Percentiles rank a stretch among this genome's conserved stretches.
phyloP scores from a whole-genome alignment of 177 flowering plant genomes.

The Vitis hybrid region DNA sequence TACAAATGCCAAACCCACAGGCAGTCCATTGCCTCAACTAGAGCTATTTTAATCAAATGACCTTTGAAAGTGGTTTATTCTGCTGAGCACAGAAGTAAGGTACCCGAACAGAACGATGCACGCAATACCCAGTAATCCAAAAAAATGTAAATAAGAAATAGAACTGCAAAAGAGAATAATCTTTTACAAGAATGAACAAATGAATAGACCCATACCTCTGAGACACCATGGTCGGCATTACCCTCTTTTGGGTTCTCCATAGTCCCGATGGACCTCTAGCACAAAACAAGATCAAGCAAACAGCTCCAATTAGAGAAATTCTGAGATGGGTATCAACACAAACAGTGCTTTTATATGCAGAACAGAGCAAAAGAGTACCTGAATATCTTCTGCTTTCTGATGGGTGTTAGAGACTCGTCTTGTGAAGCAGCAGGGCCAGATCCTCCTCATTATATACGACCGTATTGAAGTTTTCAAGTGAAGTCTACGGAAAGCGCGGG shows the following conservation, averaged over 20 bases:
- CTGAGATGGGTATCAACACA: conserved; percentile 9
- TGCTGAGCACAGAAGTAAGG: no score
- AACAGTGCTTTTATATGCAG: neutral
- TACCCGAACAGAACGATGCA: no score
- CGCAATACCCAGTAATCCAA: neutral
- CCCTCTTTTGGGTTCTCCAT: conserved; percentile 32
- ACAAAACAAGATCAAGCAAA: conserved; percentile 3
- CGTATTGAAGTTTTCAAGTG: conserved; percentile 24
- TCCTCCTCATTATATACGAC: conserved; percentile 47
- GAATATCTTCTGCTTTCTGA: conserved; percentile 12
- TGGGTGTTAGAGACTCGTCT: conserved; percentile 19
- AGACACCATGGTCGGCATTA: conserved; percentile 14
- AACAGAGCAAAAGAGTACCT: conserved; percentile 16
- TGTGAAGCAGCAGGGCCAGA: conserved; percentile 37
- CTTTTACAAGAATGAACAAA: neutral
- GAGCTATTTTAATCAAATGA: neutral
- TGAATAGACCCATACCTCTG: conserved; percentile 16
- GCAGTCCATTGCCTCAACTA: neutral
- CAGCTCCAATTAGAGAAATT: neutral
- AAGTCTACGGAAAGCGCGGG: conserved; percentile 33
- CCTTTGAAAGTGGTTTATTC: neutral
- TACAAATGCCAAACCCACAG: neutral
- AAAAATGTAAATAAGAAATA: no score
- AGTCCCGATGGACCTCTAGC: conserved; percentile 23
- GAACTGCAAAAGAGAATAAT: neutral